A percentile compares a stretch with the other conserved stretches of the same genome.
phyloP scores from a whole-genome alignment of 2,329 filamentous ascomycete species.

The Fusarium armeniacum region DNA sequence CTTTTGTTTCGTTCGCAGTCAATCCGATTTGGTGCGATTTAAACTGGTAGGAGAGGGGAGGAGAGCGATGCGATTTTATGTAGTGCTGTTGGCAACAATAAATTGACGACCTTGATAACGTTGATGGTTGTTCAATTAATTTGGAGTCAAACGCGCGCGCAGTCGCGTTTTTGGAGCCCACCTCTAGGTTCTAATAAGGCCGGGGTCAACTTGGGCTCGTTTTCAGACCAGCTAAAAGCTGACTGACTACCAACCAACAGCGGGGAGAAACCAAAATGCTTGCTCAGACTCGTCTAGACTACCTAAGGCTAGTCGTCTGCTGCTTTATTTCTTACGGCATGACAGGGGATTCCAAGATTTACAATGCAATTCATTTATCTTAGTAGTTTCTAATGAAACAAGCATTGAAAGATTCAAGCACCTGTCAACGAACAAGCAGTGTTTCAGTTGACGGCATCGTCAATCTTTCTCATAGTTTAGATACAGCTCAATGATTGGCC shows the following conservation, averaged over 20 bases:
- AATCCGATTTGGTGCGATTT: constrained; percentile 20
- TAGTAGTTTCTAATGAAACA: background rate
- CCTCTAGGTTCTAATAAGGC: background rate
- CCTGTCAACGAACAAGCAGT: background rate
- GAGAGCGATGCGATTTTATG: background rate
- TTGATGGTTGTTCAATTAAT: constrained; percentile 30
- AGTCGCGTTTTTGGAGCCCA: constrained; percentile 44
- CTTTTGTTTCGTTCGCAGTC: constrained; percentile 1
- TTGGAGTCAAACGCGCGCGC: constrained; percentile 43
- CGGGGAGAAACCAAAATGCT: background rate
- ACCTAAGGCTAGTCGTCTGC: background rate
- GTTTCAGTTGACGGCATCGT: constrained; percentile 14
- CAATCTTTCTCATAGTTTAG: background rate
- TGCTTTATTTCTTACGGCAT: background rate
- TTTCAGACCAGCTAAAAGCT: constrained; percentile 1
- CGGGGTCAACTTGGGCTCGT: constrained; percentile 31
- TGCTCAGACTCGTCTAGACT: background rate
- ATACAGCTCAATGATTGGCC: constrained; percentile 19
- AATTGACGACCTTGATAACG: constrained; percentile 24
- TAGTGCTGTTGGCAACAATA: constrained; percentile 18
- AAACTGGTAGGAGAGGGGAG: background rate
- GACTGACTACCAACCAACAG: background rate
- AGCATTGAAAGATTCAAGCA: background rate
- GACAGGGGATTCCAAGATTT: background rate
- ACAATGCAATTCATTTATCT: background rate